A percentile compares a stretch with the other conserved stretches of the same genome.
Conservation (phyloP, 73 alveolate genomes). For the Paramecium pentaurelia region DNA sequence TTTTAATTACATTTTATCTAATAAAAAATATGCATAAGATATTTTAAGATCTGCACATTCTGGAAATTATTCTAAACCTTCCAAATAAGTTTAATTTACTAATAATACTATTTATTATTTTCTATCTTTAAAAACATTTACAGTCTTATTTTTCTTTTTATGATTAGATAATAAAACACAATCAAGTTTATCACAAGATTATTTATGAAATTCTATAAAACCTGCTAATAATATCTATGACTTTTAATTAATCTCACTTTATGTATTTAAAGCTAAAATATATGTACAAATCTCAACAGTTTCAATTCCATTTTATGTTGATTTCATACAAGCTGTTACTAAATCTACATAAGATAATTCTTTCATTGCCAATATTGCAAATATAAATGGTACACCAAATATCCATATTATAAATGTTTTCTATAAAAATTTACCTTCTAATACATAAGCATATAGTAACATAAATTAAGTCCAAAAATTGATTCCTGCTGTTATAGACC, state of each 20-base stretch:
- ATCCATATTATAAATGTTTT: slow-evolving; percentile 39
- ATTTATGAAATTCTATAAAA: slow-evolving; percentile 11
- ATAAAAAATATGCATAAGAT: not conserved
- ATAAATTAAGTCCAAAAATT: slow-evolving; percentile 39
- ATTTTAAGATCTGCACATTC: not conserved
- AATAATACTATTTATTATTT: not conserved
- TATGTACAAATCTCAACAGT: not conserved
- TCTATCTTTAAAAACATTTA: not conserved
- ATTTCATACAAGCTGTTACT: slow-evolving; percentile 10
- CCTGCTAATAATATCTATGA: not conserved
- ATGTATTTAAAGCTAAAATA: not conserved
- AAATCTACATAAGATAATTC: slow-evolving; percentile 2
- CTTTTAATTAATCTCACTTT: not conserved
- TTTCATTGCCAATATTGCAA: not conserved
- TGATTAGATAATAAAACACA: not conserved
- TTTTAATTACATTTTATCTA: slow-evolving; percentile 10
- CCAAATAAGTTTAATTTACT: not conserved
- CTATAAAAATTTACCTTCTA: not conserved
- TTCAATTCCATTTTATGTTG: not conserved
- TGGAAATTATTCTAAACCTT: slow-evolving; percentile 37
- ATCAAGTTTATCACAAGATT: not conserved
- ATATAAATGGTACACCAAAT: slow-evolving; percentile 38
- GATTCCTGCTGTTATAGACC: slow-evolving; percentile 30
- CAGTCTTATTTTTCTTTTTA: not conserved
- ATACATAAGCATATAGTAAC: not conserved